Evolutionary conservation across 2,329 filamentous ascomycete species (phyloP), one percentile per base, ranked within the genome.

Genomic region (Neonectria ditissima): DNA sequence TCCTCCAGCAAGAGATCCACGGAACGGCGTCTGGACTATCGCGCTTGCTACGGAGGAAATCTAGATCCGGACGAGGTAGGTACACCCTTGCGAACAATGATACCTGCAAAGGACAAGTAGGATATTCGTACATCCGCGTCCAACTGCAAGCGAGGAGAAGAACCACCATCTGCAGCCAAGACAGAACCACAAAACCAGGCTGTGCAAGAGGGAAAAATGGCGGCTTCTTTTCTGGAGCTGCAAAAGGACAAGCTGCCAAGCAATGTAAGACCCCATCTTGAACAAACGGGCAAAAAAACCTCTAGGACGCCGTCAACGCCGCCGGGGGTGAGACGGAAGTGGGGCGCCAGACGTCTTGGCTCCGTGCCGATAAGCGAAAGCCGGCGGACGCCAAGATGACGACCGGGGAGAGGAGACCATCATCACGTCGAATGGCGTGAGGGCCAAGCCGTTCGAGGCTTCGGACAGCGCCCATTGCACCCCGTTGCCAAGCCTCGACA

Each of bases 321-420:
- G 26, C 41, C 34, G 26, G 39, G 39, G 48, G 52, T 55, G 16
- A 20, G 24, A 61, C 28, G 28, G 24, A 26, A 41, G 59, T 59
- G 59, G 62, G 63, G 60, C 45, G 44, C 51, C 57, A 45, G 13
- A 47, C 53, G 62, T 67, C 69, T 72, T 69, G 70, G 68, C 63
- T 55, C 44, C 5, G 62, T 72, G 70, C 68, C 70, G 70, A 72
- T 72, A 72, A 72, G 70, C 70, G 70, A 72, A 59, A 54, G 14
- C 47, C 22, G 44, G 39, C 41, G 18, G 45, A 52, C 45, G 58
- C 58, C 58, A 61, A 61, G 58, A 20, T 13, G 24, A 43, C 16
- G 14, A 20, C 26, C 26, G 37, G n/a, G 39, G 52, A 20, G 10
- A n/a, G 11, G 8, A 10, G 14, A n/a, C 34, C 8, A 30, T 22